Base-by-base conservation (phyloP, 345 rosid genomes). In the Balakata baccata region DNA sequence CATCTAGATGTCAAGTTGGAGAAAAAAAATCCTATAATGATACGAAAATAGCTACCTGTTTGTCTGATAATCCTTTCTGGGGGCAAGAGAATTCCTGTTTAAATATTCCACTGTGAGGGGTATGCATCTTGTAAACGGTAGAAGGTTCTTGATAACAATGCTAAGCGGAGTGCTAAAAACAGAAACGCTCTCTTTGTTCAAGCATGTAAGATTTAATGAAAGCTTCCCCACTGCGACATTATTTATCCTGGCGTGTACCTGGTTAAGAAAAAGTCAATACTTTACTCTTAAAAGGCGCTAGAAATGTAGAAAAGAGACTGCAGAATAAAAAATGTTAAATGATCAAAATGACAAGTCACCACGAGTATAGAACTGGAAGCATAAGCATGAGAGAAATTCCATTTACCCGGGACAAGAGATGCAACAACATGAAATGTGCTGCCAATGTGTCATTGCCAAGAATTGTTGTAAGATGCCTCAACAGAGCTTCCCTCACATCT, bases 181-280 rank as follows among this genome's bases (percentile, higher is more conserved):
- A 16, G 96, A 87, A 69, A 82, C 81, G 52, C 84, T 87, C 75
- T 93, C 96, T 80, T 85, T 89, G 79, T 70, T 88, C 60, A 91
- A 85, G 78, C 86, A 75, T n/a, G 84, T 87, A 50, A 93, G 88
- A 72, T 91, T 93, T 38, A 89, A 81, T 7, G 98, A 88, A 79
- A 93, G 91, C 85, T 93, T 93, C 82, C 98, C 97, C 2, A 95
- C 90, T n/a, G 97, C 95, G 79, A 85, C 81, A 66, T 82, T 79
- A 69, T 89, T 96, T 16, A 81, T 86, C 77, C 98, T 87, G 67
- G 92, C 82, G 80, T 89, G 89, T 68, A 94, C 94, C 98, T 94
- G 80, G 60, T 64, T 59, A 50, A 20, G 25, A 59, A 69, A 63
- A 65, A 46, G 50, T 57, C 20, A 13, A 62, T 34, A 53, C 1